phyloP scores from a whole-genome alignment of 805 yeast genomes.

The Candida rishiriensis region DNA sequence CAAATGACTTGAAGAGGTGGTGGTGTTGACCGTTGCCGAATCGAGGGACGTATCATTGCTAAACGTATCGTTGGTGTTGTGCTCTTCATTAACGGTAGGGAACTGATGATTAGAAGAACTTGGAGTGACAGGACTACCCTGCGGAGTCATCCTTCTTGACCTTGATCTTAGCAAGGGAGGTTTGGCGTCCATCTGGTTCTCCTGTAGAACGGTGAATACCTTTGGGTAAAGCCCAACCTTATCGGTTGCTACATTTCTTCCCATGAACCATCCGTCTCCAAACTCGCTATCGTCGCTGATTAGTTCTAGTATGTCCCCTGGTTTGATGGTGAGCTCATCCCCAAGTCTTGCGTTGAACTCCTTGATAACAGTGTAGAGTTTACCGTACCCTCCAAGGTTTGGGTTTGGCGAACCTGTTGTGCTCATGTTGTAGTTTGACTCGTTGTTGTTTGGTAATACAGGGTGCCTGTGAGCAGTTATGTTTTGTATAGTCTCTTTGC shows the following conservation, averaged over 20 bases:
- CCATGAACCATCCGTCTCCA: conserved; percentile 97
- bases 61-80: neutral
- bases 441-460: too few species aligned
- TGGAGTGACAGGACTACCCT: conserved; percentile 22
- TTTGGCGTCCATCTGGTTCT: conserved; percentile 8
- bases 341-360: conserved; percentile 84
- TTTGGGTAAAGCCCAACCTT: conserved; percentile 89
- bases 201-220: conserved; percentile 45
- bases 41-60: conserved; percentile 6
- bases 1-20: conserved; percentile 5
- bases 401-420: too few species aligned
- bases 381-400: conserved; percentile 12
- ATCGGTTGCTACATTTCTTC: conserved; percentile 66
- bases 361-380: conserved; percentile 59
- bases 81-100: conserved; percentile 6
- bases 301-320: conserved; percentile 85
- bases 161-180: conserved; percentile 53
- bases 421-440: too few species aligned
- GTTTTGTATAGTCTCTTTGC: too few species aligned
- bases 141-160: conserved; percentile 43
- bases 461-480: too few species aligned
- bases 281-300: conserved; percentile 90
- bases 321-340: conserved; percentile 76
- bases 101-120: conserved; percentile 5
- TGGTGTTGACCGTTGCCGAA: conserved; percentile 11